Percentiles rank a stretch among this genome's conserved stretches.
Conservation (phyloP, 2,329 filamentous ascomycete species). For the Dichotomopilus funicola region DNA sequence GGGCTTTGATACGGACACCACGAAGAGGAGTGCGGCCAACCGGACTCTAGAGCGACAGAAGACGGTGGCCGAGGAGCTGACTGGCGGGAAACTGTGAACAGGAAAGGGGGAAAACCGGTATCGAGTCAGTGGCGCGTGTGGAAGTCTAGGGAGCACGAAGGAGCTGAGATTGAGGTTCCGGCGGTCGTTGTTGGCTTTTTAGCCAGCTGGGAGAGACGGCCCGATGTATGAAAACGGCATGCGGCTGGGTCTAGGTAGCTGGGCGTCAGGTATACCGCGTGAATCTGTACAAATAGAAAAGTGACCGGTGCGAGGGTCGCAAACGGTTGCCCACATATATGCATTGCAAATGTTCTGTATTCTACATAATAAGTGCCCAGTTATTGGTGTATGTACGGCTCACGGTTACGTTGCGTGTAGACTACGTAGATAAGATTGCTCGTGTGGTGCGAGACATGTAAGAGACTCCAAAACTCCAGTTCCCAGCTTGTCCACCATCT, state of each 20-base stretch:
- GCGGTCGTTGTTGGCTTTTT: neutral
- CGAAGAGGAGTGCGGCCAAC: conserved; percentile 33
- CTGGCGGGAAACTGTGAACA: conserved; percentile 49
- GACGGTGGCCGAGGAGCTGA: conserved; percentile 52
- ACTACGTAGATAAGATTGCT: too few species aligned
- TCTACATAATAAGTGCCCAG: neutral
- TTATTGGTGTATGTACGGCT: too few species aligned
- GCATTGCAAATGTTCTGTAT: conserved; percentile 6
- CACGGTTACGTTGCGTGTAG: too few species aligned
- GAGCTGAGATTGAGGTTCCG: too few species aligned
- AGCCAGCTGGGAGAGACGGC: too few species aligned
- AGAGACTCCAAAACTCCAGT: conserved; percentile 3
- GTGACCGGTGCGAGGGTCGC: neutral
- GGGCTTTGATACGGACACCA: conserved; percentile 32
- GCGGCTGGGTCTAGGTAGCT: neutral
- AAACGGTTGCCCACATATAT: conserved; percentile 5
- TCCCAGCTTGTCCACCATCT: neutral
- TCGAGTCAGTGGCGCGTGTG: too few species aligned
- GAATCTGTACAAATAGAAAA: conserved; percentile 19
- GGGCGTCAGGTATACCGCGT: too few species aligned
- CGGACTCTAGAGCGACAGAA: conserved; percentile 38
- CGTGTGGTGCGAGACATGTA: neutral
- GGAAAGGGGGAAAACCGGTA: neutral
- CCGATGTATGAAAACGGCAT: conserved; percentile 10
- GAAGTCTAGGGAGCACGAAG: too few species aligned